phyloP scores from a whole-genome alignment of 768 basidiomycete genomes.

The Phlegmacium glaucopus region DNA sequence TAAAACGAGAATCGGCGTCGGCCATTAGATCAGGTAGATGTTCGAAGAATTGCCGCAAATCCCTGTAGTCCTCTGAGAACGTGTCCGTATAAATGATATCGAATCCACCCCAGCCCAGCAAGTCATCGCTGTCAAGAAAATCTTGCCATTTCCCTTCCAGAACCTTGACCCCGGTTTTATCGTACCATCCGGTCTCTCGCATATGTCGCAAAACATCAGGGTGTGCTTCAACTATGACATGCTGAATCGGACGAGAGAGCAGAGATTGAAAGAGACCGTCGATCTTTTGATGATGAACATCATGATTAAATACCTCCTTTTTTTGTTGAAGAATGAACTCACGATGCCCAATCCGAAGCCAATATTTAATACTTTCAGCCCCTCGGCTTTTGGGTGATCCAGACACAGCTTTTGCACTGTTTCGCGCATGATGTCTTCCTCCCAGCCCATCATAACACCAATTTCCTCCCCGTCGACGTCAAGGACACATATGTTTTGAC shows the following conservation, averaged over 20 bases:
- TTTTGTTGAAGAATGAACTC: conserved; percentile 22
- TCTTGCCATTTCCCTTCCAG: conserved; percentile 96
- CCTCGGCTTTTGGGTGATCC: conserved; percentile 43
- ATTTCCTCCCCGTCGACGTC: conserved; percentile 67
- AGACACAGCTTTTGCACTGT: conserved; percentile 68
- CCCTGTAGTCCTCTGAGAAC: conserved; percentile 85
- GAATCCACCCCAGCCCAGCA: conserved; percentile 70
- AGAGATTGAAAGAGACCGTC: conserved; percentile 77
- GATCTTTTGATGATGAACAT: conserved; percentile 48
- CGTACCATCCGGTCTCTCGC: conserved; percentile 72
- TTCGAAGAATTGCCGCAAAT: conserved; percentile 80
- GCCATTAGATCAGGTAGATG: conserved; percentile 72
- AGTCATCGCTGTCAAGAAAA: conserved; percentile 54
- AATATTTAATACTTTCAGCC: conserved; percentile 77
- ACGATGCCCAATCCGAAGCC: conserved; percentile 96
- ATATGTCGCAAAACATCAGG: conserved; percentile 87
- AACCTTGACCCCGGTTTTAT: conserved; percentile 71
- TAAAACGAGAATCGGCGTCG: conserved; percentile 74
- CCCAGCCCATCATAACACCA: conserved; percentile 99
- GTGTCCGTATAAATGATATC: conserved; percentile 92
- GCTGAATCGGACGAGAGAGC: conserved; percentile 54
- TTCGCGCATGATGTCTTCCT: conserved; percentile 78
- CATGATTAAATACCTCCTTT: background rate
- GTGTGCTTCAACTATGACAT: conserved; percentile 94
- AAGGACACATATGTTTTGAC: conserved; percentile 81